These are phyloP conservation scores for Diddensiella transvaalensis DNA, from an alignment of 805 yeast species.

Conservation along the genomic window DNA sequence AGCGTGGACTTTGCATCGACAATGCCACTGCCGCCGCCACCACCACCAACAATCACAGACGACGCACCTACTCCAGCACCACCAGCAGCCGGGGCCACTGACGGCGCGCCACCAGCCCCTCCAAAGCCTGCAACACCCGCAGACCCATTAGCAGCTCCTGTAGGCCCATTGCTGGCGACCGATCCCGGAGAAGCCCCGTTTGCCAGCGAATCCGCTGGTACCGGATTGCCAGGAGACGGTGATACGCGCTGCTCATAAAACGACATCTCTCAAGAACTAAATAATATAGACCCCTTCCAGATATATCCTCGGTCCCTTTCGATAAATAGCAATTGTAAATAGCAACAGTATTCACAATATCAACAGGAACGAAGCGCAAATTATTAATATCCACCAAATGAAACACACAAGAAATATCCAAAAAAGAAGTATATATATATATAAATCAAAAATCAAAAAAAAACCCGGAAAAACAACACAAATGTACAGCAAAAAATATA, in stretches of 20 bases:
- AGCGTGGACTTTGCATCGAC: constrained; percentile 32
- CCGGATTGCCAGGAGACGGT: constrained; percentile 1
- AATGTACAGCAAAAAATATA: constrained; percentile 1
- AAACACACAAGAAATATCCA: neutral
- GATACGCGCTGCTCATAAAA: constrained; percentile 3
- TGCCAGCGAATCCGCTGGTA: neutral
- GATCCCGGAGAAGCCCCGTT: neutral
- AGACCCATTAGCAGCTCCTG: neutral
- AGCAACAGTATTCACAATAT: no score
- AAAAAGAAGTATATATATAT: neutral
- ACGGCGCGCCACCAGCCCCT: neutral
- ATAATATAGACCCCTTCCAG: neutral
- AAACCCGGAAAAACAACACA: neutral
- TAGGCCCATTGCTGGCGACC: neutral
- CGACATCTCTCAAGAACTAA: constrained; percentile 3
- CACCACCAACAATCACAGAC: neutral
- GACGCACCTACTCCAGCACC: neutral
- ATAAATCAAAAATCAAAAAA: constrained; percentile 6
- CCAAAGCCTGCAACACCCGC: neutral
- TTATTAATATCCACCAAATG: neutral
- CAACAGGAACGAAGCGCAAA: no score
- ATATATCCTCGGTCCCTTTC: no score
- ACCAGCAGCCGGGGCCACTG: neutral
- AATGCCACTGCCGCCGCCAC: neutral
- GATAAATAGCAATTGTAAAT: no score